Evolutionary conservation across 176 grass and related monocot species (phyloP), one percentile per base, ranked within the genome.

Genomic region (Aegilops speltoides): DNA sequence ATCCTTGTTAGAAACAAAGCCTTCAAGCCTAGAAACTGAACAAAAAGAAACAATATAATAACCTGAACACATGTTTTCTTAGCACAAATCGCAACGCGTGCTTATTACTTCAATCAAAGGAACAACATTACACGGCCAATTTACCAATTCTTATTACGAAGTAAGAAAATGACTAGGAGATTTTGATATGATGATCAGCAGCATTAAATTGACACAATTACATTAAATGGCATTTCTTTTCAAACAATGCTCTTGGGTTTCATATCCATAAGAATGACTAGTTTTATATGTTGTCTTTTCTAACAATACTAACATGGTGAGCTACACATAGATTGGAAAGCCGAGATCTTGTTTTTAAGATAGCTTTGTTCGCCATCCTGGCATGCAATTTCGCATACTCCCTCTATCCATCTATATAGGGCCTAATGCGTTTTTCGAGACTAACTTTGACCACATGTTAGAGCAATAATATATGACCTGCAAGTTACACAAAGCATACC

Each of bases 11-110:
- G 97, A 98, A 84, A 96, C 92, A 82, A 98, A 98, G 14, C 90
- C 92, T 96, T 98, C 97, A 25, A 98, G 88, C 87, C 94, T 96
- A 83, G 97, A 98, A 94, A 98, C 97, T 98, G 90, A 88, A 94
- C 65, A 82, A 65, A 81, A 10, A 80, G 28, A 64, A 84, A 73
- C 45, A 63, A 86, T 79, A 56, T 28, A 56, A 4, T 32, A 80
- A 74, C 40, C 19, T 77, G 37, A 86, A 86, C 40, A 86, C 37
- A 90, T n/a, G 11, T 46, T 90, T 64, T 61, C n/a, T 77, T 71
- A 82, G 41, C 63, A 61, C 8, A 79, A 80, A 87, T 74, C 60
- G 74, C n/a, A 54, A 45, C 46, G 68, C 17, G 60, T 80, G 68
- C 4, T 84, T 74, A 84, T 60, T 76, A 46, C 15, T 81, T 81